Evolutionary conservation across 2,329 filamentous ascomycete genomes (phyloP), one percentile per base, ranked within the genome.

Genomic region (Nemania sp.): DNA sequence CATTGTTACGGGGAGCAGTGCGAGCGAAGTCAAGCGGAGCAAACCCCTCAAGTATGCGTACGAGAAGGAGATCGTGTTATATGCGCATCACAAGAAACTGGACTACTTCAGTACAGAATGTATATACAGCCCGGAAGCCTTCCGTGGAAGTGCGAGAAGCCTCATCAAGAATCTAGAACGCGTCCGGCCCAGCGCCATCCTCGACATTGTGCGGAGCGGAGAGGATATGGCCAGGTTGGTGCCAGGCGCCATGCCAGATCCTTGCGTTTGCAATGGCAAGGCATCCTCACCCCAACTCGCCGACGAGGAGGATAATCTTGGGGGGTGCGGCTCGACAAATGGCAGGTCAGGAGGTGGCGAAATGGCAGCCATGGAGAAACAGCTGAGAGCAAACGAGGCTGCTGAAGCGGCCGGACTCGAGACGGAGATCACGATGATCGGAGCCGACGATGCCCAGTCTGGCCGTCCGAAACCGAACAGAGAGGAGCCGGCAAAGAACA

Each of bases 41-140:
- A 99, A 99, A 77, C 95, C 95, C 13, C 82, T 99, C 47, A 98
- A 99, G 76, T 99, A 98, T 74, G 93, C 94, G 1, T 99, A 98
- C 73, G 95, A 99, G 74, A 99, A 99, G 78, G 95, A 99, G 74
- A 99, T 99, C 67, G 95, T 99, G 17, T 82, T 99, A 5, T 99
- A 99, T 73, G 95, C 95, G 5, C 91, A 98, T 73, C 92, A 99
- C 80, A 96, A 95, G 77, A 93, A 93, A 75, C 82, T 99, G 65
- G 93, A 98, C 74, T 99, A 99, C 77, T 99, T 99, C 77, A 97
- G 89, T 71, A 99, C 95, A 0, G 95, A 99, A 77, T 99, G 95
- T 80, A 92, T 99, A 62, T 99, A 99, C 80, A 97, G 92, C 55
- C 95, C 95, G 0, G 95, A 99, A 76, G 95, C 95, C 2, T 99